Evolutionary conservation across 352 stramenopile species (phyloP), one percentile per base, ranked within the genome.

Genomic region (Halophytophthora polymorphica): DNA sequence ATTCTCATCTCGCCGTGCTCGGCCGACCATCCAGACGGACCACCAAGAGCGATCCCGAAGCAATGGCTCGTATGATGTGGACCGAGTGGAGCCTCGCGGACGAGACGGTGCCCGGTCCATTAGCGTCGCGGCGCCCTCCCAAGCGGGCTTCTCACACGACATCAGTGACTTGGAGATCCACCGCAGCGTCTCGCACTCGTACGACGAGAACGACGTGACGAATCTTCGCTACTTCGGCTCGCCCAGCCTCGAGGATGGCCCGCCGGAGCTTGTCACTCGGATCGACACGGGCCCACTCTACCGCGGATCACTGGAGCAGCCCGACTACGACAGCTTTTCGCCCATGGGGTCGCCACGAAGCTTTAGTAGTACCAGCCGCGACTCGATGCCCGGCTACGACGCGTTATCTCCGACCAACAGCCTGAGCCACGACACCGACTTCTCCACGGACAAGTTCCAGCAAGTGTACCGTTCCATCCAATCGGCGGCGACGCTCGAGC

Each of bases 391-490:
- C 23, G 53, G 56, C 22, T 90, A 90, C 45, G 62, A 86, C 51
- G 8, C 55, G 13, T 35, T 82, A 17, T 87, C 74, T n/a, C 72
- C 77, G 23, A 81, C 66, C 10, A 79, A 78, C 51, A 88, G 72
- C 41, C 46, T 82, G 2, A 31, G 25, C 19, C 64, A 77, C 21
- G 68, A 86, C 34, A 64, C 56, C 40, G 73, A 85, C 28, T 87
- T 84, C 31, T 64, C 75, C n/a, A 85, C 72, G 7, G 76, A 86
- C 62, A 76, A 88, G 54, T 78, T 88, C 48, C 74, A 83, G 22
- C 69, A 87, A 22, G 77, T 88, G 15, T 87, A 86, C 25, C 79
- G 79, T 68, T 90, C 77, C 31, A 90, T 88, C 42, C 72, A 69
- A 19, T 71, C 64, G 14, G 55, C 55, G 28, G 60, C 60, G 41